phyloP scores from a whole-genome alignment of 306 rosid genomes.

The Prunus davidiana region DNA sequence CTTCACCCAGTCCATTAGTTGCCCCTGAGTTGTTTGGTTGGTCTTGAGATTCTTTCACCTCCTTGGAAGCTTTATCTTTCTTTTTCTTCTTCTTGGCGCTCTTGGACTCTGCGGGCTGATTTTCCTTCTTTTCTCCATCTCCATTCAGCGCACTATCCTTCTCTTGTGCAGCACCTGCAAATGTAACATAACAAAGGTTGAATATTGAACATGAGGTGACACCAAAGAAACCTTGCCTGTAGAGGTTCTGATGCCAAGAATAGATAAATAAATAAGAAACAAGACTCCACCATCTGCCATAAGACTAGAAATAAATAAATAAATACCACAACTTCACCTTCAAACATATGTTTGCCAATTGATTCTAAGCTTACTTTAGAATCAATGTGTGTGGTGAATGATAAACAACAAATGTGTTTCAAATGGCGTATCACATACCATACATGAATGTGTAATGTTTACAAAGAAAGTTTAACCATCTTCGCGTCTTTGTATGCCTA shows the following conservation, averaged over 20 bases:
- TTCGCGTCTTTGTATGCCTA: neutral
- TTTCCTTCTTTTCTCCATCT: slow-evolving; percentile 72
- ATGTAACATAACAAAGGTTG: slow-evolving; percentile 13
- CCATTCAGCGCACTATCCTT: slow-evolving; percentile 48
- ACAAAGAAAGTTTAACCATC: neutral
- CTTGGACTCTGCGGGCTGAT: slow-evolving; percentile 49
- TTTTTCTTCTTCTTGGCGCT: slow-evolving; percentile 83
- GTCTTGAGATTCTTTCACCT: slow-evolving; percentile 64
- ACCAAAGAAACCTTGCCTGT: neutral
- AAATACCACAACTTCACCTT: neutral
- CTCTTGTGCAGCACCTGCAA: slow-evolving; percentile 51
- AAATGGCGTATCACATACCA: neutral
- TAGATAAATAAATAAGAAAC: neutral
- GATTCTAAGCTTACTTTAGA: neutral
- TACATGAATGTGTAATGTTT: neutral
- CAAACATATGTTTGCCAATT: neutral
- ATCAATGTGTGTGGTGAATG: neutral
- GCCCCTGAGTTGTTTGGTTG: slow-evolving; percentile 47
- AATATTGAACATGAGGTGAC: neutral
- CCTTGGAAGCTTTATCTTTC: slow-evolving; percentile 85
- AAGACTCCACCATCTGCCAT: neutral
- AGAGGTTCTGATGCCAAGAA: neutral
- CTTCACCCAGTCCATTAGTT: slow-evolving; percentile 42
- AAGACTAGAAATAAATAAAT: neutral
- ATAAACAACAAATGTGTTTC: neutral